Conservation (phyloP, 805 yeast species). For the Yamadazyma nakazawae region DNA sequence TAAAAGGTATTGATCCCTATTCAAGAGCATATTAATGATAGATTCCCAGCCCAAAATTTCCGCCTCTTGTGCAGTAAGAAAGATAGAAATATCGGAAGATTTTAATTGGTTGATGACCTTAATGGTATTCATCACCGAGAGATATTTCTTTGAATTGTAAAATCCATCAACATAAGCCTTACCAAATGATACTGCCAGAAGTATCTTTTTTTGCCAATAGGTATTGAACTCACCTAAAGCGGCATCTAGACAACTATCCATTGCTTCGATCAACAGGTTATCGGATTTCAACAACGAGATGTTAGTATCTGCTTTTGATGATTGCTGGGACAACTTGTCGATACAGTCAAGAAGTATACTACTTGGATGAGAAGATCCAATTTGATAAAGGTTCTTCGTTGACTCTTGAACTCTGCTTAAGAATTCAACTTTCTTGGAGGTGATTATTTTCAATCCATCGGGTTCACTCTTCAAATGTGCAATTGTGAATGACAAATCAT, state of each 20-base stretch:
- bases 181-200: constrained; percentile 85
- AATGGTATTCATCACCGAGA: constrained; percentile 57
- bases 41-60: constrained; percentile 48
- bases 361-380: constrained; percentile 82
- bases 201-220: constrained; percentile 71
- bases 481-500: constrained; percentile 26
- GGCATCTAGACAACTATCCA: constrained; percentile 67
- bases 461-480: constrained; percentile 48
- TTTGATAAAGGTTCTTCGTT: constrained; percentile 62
- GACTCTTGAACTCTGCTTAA: constrained; percentile 57
- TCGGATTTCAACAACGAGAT: constrained; percentile 50
- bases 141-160: constrained; percentile 56
- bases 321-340: constrained; percentile 55
- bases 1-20: constrained; percentile 57
- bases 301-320: constrained; percentile 81
- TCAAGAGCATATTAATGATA: constrained; percentile 54
- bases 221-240: constrained; percentile 76
- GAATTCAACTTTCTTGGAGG: constrained; percentile 54
- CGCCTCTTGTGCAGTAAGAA: constrained; percentile 59
- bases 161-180: constrained; percentile 56
- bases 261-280: constrained; percentile 52
- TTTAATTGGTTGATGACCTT: constrained; percentile 71
- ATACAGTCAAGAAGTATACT: constrained; percentile 78
- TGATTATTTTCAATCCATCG: constrained; percentile 74
- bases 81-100: constrained; percentile 61